These are phyloP conservation scores for Syncephalastrum racemosum DNA, from an alignment of 371 early-diverging fungal genomes.

Conservation along the genomic window DNA sequence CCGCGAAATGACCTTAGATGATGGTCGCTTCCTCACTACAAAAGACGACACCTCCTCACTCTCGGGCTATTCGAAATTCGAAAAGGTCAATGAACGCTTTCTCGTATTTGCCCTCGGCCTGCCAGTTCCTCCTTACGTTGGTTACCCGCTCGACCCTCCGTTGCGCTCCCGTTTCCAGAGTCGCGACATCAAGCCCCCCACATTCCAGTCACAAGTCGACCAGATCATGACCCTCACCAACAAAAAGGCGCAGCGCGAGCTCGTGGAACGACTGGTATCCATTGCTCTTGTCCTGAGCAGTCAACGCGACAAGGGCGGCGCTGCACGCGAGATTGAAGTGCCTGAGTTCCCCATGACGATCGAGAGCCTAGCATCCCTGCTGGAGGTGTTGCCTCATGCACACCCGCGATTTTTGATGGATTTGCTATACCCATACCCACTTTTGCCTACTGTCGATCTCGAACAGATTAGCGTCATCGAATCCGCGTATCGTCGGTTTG, in stretches of 20 bases:
- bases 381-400: conserved; percentile 49
- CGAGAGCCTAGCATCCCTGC: conserved; percentile 53
- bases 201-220: conserved; percentile 61
- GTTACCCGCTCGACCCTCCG: conserved; percentile 83
- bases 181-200: conserved; percentile 62
- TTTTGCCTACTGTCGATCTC: conserved; percentile 61
- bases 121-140: conserved; percentile 79
- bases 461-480: conserved; percentile 68
- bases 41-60: conserved; percentile 48
- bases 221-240: conserved; percentile 40
- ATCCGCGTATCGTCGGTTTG: conserved; percentile 72
- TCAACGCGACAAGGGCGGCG: conserved; percentile 33
- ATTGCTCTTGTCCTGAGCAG: conserved; percentile 62
- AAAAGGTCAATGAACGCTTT: conserved; percentile 72
- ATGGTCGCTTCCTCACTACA: conserved; percentile 78
- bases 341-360: conserved; percentile 74
- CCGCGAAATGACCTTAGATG: conserved; percentile 85
- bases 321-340: conserved; percentile 52
- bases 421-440: conserved; percentile 66
- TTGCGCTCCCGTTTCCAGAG: conserved; percentile 82
- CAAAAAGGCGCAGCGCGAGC: conserved; percentile 22
- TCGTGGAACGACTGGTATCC: conserved; percentile 64
- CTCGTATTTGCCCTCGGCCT: conserved; percentile 80
- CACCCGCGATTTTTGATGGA: conserved; percentile 66
- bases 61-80: conserved; percentile 38